These are phyloP conservation scores for Nicotiana otophora DNA, from an alignment of 257 asterid species.

Conservation along the genomic window DNA sequence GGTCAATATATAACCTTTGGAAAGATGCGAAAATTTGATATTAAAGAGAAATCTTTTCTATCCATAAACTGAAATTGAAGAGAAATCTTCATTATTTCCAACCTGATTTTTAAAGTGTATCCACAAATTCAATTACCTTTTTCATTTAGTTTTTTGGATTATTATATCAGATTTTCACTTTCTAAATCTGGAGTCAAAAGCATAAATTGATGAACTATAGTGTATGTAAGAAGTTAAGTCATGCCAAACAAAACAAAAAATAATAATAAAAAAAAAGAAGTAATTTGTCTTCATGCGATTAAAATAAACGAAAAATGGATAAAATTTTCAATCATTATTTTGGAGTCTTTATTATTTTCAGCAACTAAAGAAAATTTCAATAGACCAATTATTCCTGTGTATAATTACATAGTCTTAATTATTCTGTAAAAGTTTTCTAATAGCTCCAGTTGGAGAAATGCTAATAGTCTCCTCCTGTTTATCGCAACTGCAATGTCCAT, in stretches of 20 bases:
- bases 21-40: no score
- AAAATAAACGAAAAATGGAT: neutral
- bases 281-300: neutral
- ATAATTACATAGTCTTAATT: neutral
- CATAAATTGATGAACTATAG: no score
- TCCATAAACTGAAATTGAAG: no score
- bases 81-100: no score
- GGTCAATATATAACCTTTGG: no score
- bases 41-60: no score
- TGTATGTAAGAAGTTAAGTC: neutral
- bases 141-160: neutral
- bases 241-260: neutral
- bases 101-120: neutral
- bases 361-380: no score
- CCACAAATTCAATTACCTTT: neutral
- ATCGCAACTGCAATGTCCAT: neutral
- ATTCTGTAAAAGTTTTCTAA: neutral
- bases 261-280: neutral
- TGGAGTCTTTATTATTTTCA: neutral
- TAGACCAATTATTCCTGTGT: neutral
- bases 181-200: neutral
- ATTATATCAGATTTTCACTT: neutral
- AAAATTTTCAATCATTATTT: neutral
- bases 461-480: neutral
- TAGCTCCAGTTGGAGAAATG: neutral